A percentile compares a stretch with the other conserved stretches of the same genome.
Conservation (phyloP, 176 grass and related monocot genomes). For the Aegilops umbellulata region DNA sequence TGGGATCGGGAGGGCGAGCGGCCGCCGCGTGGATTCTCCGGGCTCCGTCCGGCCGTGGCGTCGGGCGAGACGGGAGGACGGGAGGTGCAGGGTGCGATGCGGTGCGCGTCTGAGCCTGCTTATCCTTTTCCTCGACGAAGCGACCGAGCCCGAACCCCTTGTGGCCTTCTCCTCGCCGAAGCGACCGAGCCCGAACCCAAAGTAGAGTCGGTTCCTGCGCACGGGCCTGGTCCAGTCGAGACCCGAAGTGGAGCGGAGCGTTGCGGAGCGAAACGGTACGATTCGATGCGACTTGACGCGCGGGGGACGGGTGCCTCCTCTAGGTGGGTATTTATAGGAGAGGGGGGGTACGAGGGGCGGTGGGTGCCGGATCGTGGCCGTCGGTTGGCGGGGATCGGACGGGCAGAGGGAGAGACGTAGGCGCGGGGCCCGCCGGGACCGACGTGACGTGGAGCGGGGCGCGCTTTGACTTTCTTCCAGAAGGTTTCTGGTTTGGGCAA, state of each 20-base stretch:
- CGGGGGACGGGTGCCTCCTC: background rate
- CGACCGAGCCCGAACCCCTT: background rate
- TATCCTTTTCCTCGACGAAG: conserved; percentile 18
- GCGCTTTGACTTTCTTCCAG: conserved; percentile 48
- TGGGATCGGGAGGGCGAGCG: no score
- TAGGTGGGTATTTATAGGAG: conserved; percentile 46
- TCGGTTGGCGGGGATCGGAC: conserved; percentile 35
- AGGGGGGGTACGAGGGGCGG: background rate
- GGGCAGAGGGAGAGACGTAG: background rate
- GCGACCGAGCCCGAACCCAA: background rate
- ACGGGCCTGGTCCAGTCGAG: background rate
- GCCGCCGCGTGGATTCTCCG: background rate
- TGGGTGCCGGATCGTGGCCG: conserved; percentile 26
- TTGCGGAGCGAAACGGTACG: background rate
- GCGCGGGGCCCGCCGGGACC: background rate
- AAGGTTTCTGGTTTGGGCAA: background rate
- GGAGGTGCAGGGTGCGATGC: no score
- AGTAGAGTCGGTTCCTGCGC: background rate
- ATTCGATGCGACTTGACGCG: conserved; percentile 21
- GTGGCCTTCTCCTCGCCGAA: conserved; percentile 20
- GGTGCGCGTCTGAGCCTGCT: background rate
- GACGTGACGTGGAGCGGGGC: conserved; percentile 44
- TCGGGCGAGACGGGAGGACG: no score
- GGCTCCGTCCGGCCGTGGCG: background rate
- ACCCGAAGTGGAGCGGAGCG: conserved; percentile 5